Evolutionary conservation across 192 early-diverging fungal species (phyloP).

Genomic region (Coemansia sp.): DNA sequence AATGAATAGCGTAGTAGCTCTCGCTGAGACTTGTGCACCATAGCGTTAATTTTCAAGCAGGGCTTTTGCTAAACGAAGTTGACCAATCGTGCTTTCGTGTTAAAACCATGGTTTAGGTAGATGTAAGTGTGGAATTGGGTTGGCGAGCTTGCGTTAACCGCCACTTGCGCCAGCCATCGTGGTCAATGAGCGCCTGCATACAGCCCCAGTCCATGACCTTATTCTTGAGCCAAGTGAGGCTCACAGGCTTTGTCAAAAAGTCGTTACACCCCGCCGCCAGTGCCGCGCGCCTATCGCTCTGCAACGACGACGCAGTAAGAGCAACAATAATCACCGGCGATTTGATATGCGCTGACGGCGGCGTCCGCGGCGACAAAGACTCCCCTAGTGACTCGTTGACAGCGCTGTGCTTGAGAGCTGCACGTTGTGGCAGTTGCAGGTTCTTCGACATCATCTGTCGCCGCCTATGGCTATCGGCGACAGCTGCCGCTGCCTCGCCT

Average conservation of each 20-base stretch:
- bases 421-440: slow-evolving; percentile 21
- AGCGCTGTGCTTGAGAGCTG: slow-evolving; percentile 52
- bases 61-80: too few species aligned
- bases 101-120: too few species aligned
- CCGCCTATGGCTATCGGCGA: background rate
- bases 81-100: too few species aligned
- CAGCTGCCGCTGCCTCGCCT: background rate
- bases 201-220: slow-evolving; percentile 93
- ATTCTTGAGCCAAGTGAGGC: slow-evolving; percentile 78
- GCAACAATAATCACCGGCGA: slow-evolving; percentile 88
- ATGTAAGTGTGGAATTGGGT: too few species aligned
- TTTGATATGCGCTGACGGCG: slow-evolving; percentile 22
- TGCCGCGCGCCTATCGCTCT: slow-evolving; percentile 72
- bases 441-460: slow-evolving; percentile 8
- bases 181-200: slow-evolving; percentile 91
- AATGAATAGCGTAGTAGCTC: too few species aligned
- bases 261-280: slow-evolving; percentile 88
- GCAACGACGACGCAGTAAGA: slow-evolving; percentile 75
- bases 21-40: too few species aligned
- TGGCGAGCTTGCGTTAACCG: slow-evolving; percentile 19
- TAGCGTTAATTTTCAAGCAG: too few species aligned
- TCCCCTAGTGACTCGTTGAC: background rate
- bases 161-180: slow-evolving; percentile 61
- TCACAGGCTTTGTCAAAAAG: slow-evolving; percentile 87
- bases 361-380: slow-evolving; percentile 33